Conservation (phyloP, 768 basidiomycete species). For the Tephrocybe rancida region DNA sequence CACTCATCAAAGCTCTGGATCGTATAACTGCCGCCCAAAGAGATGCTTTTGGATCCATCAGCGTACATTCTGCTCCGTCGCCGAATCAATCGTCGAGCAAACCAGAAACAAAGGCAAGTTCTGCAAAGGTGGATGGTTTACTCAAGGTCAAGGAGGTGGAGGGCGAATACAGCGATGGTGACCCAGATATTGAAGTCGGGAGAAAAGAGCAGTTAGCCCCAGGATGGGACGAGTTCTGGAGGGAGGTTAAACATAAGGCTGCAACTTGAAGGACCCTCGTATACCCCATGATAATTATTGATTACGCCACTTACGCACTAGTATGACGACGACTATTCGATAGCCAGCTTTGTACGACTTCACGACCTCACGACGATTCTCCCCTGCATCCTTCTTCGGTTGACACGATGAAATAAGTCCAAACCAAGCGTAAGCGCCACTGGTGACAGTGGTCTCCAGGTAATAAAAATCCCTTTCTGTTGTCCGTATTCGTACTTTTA, state of each 20-base stretch:
- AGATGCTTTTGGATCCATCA: conserved; percentile 39
- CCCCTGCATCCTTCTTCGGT: too few species aligned
- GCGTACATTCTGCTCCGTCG: background rate
- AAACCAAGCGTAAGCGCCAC: too few species aligned
- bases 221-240: conserved; percentile 50
- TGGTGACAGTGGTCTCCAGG: too few species aligned
- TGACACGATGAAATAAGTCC: too few species aligned
- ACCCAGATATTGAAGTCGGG: conserved; percentile 1
- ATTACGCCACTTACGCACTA: background rate
- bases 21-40: conserved; percentile 58
- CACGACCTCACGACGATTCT: conserved; percentile 4
- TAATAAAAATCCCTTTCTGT: too few species aligned
- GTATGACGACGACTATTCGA: background rate
- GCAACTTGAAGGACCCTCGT: conserved; percentile 1
- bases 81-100: conserved; percentile 4
- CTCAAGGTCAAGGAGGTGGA: conserved; percentile 14
- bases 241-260: conserved; percentile 40
- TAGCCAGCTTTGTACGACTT: background rate
- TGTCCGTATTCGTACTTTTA: too few species aligned
- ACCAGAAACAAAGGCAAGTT: background rate
- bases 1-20: conserved; percentile 64
- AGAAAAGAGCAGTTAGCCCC: conserved; percentile 16
- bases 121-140: conserved; percentile 10
- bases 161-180: conserved; percentile 11
- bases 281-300: background rate